Evolutionary conservation across 164 flowering plant species (phyloP), one percentile per base, ranked within the genome.

Genomic region (Aristolochia californica): DNA sequence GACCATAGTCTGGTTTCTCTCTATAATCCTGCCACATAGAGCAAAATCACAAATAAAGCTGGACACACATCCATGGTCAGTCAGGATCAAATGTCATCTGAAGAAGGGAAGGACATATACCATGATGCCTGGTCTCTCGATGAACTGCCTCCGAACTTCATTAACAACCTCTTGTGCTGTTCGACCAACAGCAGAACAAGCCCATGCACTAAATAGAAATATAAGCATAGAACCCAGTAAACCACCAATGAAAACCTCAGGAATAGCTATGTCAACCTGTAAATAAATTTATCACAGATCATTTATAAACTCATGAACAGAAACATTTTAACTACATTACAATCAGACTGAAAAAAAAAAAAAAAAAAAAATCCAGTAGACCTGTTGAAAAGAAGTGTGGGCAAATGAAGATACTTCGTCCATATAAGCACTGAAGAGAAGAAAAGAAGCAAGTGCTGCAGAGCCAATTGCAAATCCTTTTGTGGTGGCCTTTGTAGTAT

Each of bases 381-480:
- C 99, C 87, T 93, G 83, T 56, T 76, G 80, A 53, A 93, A 93
- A 63, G 96, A 68, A 68, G 61, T 66, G 17, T 68, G 78, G 48
- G 99, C 81, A 76, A 93, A 89, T 55, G 97, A 28, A 57, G 90
- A 75, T 53, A 93, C 99, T 78, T 93, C 99, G 70, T 93, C 99
- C 97, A 93, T 93, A 64, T 93, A 93, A 49, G 99, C 99, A 76
- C 97, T 93, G 65, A 93, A 93, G 49, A 93, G 76, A 65, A 89
- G 90, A 71, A 93, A 93, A 55, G 99, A 90, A 61, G 99, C 99
- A 58, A 93, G 88, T 52, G 96, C 99, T 12, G 99, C 99, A 68
- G 99, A 93, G 44, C 99, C 97, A 70, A 87, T 89, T 26, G 99
- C 99, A 83, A 93, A 93, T 27, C 99, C 99, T 74, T 93, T 93